Evolutionary conservation across 441 rosid genomes (phyloP).

Genomic region (Daphne laureola): DNA sequence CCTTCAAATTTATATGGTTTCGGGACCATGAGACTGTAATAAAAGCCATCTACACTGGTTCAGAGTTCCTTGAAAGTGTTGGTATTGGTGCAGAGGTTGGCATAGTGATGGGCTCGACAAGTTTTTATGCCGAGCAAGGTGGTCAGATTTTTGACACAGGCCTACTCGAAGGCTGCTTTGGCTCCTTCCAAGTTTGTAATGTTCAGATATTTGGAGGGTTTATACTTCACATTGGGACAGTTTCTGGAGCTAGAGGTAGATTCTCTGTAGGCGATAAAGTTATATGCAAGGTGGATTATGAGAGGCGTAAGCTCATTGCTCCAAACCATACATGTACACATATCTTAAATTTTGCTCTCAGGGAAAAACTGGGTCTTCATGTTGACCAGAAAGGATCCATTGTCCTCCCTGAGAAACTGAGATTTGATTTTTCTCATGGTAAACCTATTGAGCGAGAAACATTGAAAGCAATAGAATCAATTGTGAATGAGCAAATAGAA

Average conservation of each 20-base stretch:
- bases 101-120: constrained; percentile 66
- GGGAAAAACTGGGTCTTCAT: constrained; percentile 94
- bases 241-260: constrained; percentile 35
- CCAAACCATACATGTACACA: constrained; percentile 98
- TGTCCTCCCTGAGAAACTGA: constrained; percentile 91
- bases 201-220: constrained; percentile 95
- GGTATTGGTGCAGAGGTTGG: constrained; percentile 53
- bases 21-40: constrained; percentile 68
- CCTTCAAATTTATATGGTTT: constrained; percentile 75
- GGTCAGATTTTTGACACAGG: constrained; percentile 99
- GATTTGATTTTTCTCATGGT: constrained; percentile 98
- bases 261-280: constrained; percentile 66
- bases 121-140: constrained; percentile 99
- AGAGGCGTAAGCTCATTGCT: constrained; percentile 77
- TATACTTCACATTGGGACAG: constrained; percentile 79
- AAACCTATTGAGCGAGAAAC: constrained; percentile 75
- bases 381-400: constrained; percentile 98
- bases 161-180: constrained; percentile 66
- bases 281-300: constrained; percentile 91
- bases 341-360: constrained; percentile 94
- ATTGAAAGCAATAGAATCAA: constrained; percentile 71
- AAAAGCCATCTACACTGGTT: constrained; percentile 83
- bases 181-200: constrained; percentile 70
- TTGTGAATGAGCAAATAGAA: constrained; percentile 87
- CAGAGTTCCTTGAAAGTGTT: constrained; percentile 56